Percentiles rank a stretch among this genome's conserved stretches.
phyloP scores from a whole-genome alignment of 805 yeast genomes.

The Saccharomyces kudriavzevii region DNA sequence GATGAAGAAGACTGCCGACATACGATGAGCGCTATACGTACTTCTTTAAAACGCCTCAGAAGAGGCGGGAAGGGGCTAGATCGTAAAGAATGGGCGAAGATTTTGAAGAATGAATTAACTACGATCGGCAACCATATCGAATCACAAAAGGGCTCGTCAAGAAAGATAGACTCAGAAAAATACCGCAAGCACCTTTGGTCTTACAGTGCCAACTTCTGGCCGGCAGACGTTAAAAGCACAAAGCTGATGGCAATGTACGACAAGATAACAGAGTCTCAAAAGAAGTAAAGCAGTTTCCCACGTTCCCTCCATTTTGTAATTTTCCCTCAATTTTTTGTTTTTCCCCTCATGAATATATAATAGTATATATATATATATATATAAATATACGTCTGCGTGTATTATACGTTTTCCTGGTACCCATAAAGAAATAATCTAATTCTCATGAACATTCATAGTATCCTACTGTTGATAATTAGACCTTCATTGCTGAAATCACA shows the following conservation, averaged over 20 bases:
- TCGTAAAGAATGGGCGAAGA: conserved; percentile 68
- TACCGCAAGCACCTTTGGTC: conserved; percentile 69
- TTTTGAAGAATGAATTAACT: conserved; percentile 59
- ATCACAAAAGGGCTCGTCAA: conserved; percentile 27
- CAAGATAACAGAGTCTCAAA: conserved; percentile 33
- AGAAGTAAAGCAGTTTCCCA: neutral
- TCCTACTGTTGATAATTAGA: neutral
- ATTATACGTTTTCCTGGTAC: neutral
- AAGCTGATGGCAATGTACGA: conserved; percentile 72
- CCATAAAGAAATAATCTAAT: neutral
- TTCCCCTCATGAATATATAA: neutral
- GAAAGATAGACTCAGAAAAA: conserved; percentile 31
- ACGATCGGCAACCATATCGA: conserved; percentile 67
- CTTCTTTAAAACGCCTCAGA: conserved; percentile 56
- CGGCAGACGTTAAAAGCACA: conserved; percentile 66
- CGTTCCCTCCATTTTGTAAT: neutral
- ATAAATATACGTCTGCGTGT: neutral
- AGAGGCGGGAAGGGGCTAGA: conserved; percentile 67
- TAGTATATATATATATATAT: neutral
- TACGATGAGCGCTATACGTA: conserved; percentile 56
- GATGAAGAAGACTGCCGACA: conserved; percentile 63
- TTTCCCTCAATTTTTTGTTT: neutral
- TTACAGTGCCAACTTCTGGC: conserved; percentile 81
- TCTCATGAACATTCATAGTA: neutral
- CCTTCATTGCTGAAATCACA: too few relatives aligned